Conservation (phyloP, 768 basidiomycete genomes). For the Russula vinacea region DNA sequence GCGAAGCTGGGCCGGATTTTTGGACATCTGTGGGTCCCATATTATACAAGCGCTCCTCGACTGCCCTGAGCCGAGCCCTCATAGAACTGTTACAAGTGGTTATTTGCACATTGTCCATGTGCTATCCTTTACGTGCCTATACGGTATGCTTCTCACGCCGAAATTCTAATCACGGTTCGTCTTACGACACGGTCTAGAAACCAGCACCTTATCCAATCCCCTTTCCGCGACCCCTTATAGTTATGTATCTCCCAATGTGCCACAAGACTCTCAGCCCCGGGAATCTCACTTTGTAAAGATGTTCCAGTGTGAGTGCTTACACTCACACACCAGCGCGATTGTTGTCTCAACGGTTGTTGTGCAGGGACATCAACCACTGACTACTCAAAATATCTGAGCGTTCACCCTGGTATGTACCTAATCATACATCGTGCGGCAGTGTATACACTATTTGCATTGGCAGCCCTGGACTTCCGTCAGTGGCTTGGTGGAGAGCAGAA, state of each 20-base stretch:
- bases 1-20: constrained; percentile 61
- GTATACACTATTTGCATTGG: neutral
- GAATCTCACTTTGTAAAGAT: constrained; percentile 46
- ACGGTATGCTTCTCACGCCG: constrained; percentile 45
- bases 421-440: neutral
- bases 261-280: too few species aligned
- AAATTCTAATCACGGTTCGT: neutral
- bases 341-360: neutral
- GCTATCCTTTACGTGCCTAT: constrained; percentile 74
- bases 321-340: neutral
- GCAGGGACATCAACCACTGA: constrained; percentile 69
- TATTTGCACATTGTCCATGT: constrained; percentile 63
- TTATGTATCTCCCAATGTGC: constrained; percentile 50
- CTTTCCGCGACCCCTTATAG: constrained; percentile 54
- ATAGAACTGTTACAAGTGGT: constrained; percentile 86
- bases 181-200: constrained; percentile 44
- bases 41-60: neutral
- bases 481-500: constrained; percentile 71
- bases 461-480: constrained; percentile 69
- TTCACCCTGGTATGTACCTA: constrained; percentile 47
- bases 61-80: neutral
- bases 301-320: constrained; percentile 47
- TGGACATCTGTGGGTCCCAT: constrained; percentile 60
- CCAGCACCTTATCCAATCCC: constrained; percentile 57
- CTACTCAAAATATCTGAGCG: constrained; percentile 49